These are phyloP conservation scores for Apium graveolens DNA, from an alignment of 129 eudicot genomes.

Conservation along the genomic window DNA sequence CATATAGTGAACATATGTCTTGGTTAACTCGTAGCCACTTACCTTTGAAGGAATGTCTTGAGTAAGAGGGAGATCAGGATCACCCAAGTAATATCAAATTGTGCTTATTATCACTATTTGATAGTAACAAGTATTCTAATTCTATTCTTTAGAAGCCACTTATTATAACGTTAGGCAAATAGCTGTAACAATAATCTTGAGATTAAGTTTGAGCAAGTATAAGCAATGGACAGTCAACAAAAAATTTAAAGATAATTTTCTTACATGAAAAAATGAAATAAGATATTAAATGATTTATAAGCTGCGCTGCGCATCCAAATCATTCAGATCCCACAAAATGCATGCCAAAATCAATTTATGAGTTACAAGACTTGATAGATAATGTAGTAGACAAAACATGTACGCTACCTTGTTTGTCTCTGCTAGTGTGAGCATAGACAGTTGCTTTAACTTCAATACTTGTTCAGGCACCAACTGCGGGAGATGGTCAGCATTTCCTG, in stretches of 20 bases:
- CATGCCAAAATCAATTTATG: neutral
- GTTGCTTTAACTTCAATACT: conserved; percentile 87
- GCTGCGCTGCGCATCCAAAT: neutral
- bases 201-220: neutral
- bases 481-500: conserved; percentile 55
- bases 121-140: neutral
- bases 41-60: neutral
- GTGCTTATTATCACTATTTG: neutral
- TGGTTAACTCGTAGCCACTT: neutral
- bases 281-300: neutral
- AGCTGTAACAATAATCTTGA: neutral
- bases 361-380: neutral
- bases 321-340: neutral
- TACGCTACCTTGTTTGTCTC: conserved; percentile 71
- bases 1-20: neutral
- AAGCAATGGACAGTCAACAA: neutral
- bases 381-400: neutral
- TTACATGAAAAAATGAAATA: neutral
- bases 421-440: conserved; percentile 79
- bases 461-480: conserved; percentile 76
- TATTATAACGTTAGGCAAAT: neutral
- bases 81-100: neutral
- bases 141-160: neutral
- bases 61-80: neutral
- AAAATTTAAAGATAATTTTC: neutral